Conservation (phyloP, 345 rosid species). For the Populus nigra region DNA sequence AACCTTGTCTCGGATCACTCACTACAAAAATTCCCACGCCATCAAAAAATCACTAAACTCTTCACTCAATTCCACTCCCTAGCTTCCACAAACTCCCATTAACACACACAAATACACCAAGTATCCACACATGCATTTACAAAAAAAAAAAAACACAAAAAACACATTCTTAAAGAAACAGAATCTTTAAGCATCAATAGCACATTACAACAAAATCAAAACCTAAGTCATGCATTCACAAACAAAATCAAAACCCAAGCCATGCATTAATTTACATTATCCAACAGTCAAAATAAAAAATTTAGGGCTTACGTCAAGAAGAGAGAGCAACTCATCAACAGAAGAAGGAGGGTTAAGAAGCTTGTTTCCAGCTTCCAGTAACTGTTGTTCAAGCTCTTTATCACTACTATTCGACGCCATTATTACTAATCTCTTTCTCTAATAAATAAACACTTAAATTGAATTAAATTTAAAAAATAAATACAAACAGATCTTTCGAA, state of each 20-base stretch:
- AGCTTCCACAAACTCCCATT: background rate
- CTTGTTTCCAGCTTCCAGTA: slow-evolving; percentile 63
- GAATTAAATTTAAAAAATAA: background rate
- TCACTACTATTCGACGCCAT: slow-evolving; percentile 54
- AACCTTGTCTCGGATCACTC: background rate
- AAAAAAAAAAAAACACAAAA: too few species aligned
- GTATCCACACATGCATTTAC: background rate
- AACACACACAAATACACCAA: background rate
- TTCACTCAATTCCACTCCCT: background rate
- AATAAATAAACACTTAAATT: background rate
- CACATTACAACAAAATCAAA: background rate
- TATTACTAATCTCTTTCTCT: background rate
- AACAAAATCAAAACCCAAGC: background rate
- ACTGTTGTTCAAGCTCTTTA: slow-evolving; percentile 62
- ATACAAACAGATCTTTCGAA: slow-evolving; percentile 29
- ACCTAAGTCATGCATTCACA: background rate
- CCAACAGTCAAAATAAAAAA: too few species aligned
- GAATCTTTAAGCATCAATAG: background rate
- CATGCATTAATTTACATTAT: background rate
- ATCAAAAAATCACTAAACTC: background rate
- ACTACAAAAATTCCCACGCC: background rate
- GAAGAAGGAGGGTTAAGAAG: slow-evolving; percentile 69
- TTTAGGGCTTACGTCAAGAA: slow-evolving; percentile 64
- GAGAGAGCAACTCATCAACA: slow-evolving; percentile 67
- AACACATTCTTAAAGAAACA: background rate